Conservation (phyloP, 2,329 filamentous ascomycete genomes). For the Thelonectria olida region DNA sequence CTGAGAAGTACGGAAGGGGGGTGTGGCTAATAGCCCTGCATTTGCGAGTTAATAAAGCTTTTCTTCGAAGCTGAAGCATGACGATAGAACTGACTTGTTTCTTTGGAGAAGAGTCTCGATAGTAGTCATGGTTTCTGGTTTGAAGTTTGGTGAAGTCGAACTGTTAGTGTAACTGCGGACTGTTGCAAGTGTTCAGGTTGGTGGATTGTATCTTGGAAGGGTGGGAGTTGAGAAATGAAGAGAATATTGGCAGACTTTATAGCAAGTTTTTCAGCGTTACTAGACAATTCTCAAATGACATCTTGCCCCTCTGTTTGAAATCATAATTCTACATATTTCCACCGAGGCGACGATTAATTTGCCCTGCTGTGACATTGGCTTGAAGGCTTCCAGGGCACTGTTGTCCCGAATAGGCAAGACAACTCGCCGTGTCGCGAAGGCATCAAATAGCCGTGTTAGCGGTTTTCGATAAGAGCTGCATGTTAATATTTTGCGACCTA, state of each 20-base stretch:
- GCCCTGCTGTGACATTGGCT: background rate
- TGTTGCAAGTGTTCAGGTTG: background rate
- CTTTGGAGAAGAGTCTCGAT: constrained; percentile 12
- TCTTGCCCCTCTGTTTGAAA: background rate
- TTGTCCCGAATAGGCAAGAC: constrained; percentile 5
- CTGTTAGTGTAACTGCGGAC: background rate
- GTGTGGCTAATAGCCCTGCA: constrained; percentile 1
- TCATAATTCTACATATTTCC: background rate
- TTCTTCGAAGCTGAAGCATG: background rate
- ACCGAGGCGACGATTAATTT: background rate
- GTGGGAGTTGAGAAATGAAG: background rate
- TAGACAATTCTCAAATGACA: background rate
- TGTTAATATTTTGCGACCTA: too few species aligned
- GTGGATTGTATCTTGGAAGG: background rate
- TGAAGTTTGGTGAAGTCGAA: background rate
- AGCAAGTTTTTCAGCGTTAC: background rate
- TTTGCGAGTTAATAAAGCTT: background rate
- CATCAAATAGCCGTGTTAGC: background rate
- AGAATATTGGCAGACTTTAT: background rate
- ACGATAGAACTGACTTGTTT: constrained; percentile 7
- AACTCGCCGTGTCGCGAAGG: background rate
- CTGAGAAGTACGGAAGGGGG: constrained; percentile 14
- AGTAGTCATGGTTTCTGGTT: constrained; percentile 2
- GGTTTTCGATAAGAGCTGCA: background rate
- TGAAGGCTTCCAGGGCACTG: constrained; percentile 2